A percentile compares a stretch with the other conserved stretches of the same genome.
These are phyloP conservation scores for Epichloe hybrida DNA, from an alignment of 2,329 filamentous ascomycete genomes.

Conservation along the genomic window DNA sequence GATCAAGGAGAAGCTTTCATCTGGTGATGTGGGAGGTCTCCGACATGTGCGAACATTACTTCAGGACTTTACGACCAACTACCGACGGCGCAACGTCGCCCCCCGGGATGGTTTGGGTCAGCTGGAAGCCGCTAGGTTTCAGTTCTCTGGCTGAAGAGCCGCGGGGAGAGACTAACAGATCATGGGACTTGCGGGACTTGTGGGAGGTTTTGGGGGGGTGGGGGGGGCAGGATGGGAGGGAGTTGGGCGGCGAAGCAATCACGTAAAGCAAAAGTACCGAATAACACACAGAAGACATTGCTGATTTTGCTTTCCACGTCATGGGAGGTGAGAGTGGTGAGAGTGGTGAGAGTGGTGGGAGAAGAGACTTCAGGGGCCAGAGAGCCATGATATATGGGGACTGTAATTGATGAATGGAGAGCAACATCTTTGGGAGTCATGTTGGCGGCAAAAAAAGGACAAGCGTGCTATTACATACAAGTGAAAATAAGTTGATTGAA, in stretches of 20 bases:
- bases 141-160: conserved; percentile 42
- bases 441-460: conserved; percentile 1
- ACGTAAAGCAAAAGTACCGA: too few relatives aligned
- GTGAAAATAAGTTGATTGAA: not conserved
- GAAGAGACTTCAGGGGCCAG: not conserved
- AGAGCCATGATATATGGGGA: not conserved
- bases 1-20: conserved; percentile 63
- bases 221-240: too few relatives aligned
- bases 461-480: conserved; percentile 3
- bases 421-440: conserved; percentile 1
- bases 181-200: too few relatives aligned
- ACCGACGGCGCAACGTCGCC: conserved; percentile 87
- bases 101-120: conserved; percentile 78
- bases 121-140: conserved; percentile 76
- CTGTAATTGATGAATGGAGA: not conserved
- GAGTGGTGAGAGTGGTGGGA: not conserved
- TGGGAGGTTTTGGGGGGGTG: too few relatives aligned
- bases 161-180: not conserved
- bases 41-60: conserved; percentile 72
- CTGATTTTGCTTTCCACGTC: not conserved
- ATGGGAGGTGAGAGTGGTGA: not conserved
- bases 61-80: conserved; percentile 94
- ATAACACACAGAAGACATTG: not conserved
- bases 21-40: conserved; percentile 44
- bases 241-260: too few relatives aligned